phyloP scores from a whole-genome alignment of 352 stramenopile species.

The Phytophthora cryptogea region DNA sequence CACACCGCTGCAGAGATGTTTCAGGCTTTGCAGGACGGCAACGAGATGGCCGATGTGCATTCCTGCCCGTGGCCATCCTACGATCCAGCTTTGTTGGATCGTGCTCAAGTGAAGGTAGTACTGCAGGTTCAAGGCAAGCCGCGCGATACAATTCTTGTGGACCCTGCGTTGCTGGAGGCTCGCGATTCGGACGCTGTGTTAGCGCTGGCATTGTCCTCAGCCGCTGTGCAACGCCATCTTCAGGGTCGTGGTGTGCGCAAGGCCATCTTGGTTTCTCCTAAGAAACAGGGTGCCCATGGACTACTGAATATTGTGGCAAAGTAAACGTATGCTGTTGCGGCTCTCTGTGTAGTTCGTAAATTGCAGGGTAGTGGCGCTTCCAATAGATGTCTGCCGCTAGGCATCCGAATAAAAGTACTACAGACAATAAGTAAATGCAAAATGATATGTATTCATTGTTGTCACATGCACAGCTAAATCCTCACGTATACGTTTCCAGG shows the following conservation, averaged over 20 bases:
- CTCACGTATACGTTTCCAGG: slow-evolving; percentile 12
- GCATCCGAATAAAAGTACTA: too few relatives aligned
- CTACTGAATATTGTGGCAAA: slow-evolving; percentile 80
- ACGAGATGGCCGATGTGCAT: slow-evolving; percentile 57
- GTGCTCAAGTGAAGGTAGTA: slow-evolving; percentile 81
- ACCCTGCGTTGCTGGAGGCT: slow-evolving; percentile 47
- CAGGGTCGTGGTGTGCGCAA: slow-evolving; percentile 68
- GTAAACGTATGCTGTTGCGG: slow-evolving; percentile 20
- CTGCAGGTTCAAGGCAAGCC: slow-evolving; percentile 82
- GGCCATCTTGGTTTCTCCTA: slow-evolving; percentile 79
- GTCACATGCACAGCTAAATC: slow-evolving; percentile 2
- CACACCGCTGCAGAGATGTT: slow-evolving; percentile 86
- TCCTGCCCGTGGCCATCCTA: slow-evolving; percentile 60
- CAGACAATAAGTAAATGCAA: slow-evolving; percentile 13
- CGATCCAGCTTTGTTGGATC: slow-evolving; percentile 57
- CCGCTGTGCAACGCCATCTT: slow-evolving; percentile 69
- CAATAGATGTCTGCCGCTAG: background rate
- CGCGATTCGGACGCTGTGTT: slow-evolving; percentile 68
- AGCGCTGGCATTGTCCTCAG: slow-evolving; percentile 55
- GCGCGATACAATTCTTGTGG: slow-evolving; percentile 72
- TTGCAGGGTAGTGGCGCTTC: too few relatives aligned
- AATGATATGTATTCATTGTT: slow-evolving; percentile 10
- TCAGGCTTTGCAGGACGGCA: slow-evolving; percentile 44
- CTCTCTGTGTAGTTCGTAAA: background rate
- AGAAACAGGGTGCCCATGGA: slow-evolving; percentile 77